phyloP scores from a whole-genome alignment of 805 yeast genomes.

The Yamadazyma olivae region DNA sequence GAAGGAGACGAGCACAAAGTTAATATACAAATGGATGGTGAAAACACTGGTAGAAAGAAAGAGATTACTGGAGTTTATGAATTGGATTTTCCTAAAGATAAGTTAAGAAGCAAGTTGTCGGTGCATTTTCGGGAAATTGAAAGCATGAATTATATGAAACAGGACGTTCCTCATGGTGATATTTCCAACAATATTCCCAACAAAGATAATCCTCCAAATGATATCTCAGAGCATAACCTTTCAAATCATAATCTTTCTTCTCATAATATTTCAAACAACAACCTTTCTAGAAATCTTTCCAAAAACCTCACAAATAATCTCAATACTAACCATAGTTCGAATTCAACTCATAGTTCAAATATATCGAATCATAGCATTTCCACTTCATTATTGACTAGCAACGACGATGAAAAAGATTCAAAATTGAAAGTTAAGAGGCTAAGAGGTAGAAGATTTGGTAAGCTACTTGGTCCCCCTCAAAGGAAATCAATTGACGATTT shows the following conservation, averaged over 20 bases:
- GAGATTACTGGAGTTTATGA: slow-evolving; percentile 29
- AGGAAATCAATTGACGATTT: slow-evolving; percentile 17
- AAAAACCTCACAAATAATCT: neutral
- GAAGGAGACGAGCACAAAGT: no score
- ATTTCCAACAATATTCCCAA: neutral
- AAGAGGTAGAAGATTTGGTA: slow-evolving; percentile 37
- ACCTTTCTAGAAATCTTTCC: neutral
- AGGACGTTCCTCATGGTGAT: neutral
- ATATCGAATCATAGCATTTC: neutral
- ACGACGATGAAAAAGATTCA: slow-evolving; percentile 1
- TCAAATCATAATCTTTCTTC: neutral
- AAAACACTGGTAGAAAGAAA: neutral
- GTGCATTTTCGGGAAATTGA: slow-evolving; percentile 25
- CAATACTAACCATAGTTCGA: neutral
- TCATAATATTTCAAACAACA: neutral
- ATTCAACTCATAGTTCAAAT: neutral
- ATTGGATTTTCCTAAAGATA: slow-evolving; percentile 24
- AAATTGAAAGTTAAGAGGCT: slow-evolving; percentile 27
- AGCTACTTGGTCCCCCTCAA: slow-evolving; percentile 49
- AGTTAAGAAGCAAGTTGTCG: slow-evolving; percentile 28
- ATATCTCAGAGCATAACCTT: no score
- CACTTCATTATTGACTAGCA: neutral
- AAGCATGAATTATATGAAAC: neutral
- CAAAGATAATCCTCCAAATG: neutral
- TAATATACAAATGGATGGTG: neutral